Base-by-base conservation (phyloP, 2,329 filamentous ascomycete genomes). In the Diplodia seriata region DNA sequence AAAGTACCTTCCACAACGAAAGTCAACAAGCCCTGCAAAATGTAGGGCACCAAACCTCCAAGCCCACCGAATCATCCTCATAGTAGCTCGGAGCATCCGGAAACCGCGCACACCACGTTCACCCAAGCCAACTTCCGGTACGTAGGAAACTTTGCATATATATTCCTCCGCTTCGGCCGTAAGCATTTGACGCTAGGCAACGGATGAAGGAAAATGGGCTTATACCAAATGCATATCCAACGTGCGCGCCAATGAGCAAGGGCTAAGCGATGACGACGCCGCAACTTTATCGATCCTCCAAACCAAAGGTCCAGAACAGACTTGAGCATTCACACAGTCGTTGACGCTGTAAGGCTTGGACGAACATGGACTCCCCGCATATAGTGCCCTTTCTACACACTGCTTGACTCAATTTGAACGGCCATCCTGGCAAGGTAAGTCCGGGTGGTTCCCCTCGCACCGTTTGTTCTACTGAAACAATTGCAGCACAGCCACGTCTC, bases 281-380 rank as follows among this genome's bases (percentile, higher is more conserved):
- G 33, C 43, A 62, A 62, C 57, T 29, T 62, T 62, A 62, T 50
- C 57, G 57, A 62, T 51, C 57, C 43, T 61, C 23, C 56, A 14
- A 6, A 7, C 29, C 31, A n/a, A n/a, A n/a, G 9, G n/a, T n/a
- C 8, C 2, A 56, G 2, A 7, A 20, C n/a, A n/a, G 2, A 7
- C 23, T 7, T 14, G 18, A 56, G 20, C 26, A 54, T 9, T 47
- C 40, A 47, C 15, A n/a, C 5, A 7, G 15, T 47, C 15, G 9
- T 36, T 36, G 33, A 36, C 9, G 33, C 33, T 36, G 33, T 47
- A 5, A 2, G 15, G 40, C 18, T 8, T 47, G 8, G 40, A 47
- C 6, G 5, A n/a, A 18, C 15, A n/a, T 47, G 18, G 15, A 7
- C 40, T 47, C 40, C 18, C 4, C 40, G 15, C 40, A 47, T 8